Conservation (phyloP, 208 protist species). For the Endotrypanum monterogeii region DNA sequence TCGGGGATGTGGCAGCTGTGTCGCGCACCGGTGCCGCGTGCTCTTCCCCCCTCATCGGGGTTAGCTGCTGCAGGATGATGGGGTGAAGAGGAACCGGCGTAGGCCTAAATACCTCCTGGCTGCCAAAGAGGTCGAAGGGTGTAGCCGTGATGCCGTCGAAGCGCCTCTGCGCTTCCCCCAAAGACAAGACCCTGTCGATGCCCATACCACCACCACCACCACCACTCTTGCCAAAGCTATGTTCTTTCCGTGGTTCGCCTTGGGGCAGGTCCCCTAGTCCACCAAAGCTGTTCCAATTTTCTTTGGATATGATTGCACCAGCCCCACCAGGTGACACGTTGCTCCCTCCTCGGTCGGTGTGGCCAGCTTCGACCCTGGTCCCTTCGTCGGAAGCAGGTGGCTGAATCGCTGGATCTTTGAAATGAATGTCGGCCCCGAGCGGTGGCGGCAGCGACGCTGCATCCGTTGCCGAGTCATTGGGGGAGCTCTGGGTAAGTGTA, state of each 20-base stretch:
- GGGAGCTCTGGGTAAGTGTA: background rate
- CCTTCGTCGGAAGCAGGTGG: no score
- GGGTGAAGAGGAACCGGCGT: conserved; percentile 15
- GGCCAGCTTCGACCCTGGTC: no score
- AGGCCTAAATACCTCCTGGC: conserved; percentile 28
- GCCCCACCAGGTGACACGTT: no score
- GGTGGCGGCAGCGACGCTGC: background rate
- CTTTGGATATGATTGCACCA: no score
- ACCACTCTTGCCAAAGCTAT: no score
- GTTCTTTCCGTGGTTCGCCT: no score
- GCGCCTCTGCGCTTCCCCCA: background rate
- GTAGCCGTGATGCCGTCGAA: conserved; percentile 36
- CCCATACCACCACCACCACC: no score
- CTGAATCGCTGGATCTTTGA: no score
- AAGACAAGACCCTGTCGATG: background rate
- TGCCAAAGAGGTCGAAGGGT: conserved; percentile 37
- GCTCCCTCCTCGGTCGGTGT: no score
- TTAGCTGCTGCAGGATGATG: conserved; percentile 12
- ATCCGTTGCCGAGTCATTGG: background rate
- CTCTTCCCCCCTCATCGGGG: conserved; percentile 11
- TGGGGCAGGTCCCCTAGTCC: no score
- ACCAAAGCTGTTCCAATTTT: no score
- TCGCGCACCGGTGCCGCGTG: conserved; percentile 14
- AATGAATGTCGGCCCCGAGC: background rate
- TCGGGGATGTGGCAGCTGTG: background rate